Conservation (phyloP, 2,329 filamentous ascomycete genomes). For the Cercospora brassicicola region DNA sequence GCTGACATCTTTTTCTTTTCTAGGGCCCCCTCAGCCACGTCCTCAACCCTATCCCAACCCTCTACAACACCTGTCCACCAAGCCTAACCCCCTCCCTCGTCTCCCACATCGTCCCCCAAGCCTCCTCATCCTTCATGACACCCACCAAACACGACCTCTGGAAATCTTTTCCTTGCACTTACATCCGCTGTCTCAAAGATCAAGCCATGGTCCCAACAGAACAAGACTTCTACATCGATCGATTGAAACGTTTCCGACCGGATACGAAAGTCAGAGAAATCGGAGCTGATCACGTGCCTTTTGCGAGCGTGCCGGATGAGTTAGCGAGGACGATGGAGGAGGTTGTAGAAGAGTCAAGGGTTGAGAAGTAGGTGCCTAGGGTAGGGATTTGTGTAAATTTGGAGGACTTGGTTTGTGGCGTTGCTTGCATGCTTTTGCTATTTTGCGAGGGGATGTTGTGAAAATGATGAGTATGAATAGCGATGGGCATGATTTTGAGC, state of each 20-base stretch:
- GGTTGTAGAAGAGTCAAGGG: slow-evolving; percentile 13
- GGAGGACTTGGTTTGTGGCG: neutral
- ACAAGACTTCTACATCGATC: slow-evolving; percentile 22
- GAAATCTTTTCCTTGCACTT: slow-evolving; percentile 15
- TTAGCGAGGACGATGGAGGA: slow-evolving; percentile 16
- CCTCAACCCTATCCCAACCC: slow-evolving; percentile 11
- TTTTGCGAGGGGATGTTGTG: neutral
- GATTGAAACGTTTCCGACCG: neutral
- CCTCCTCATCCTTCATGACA: slow-evolving; percentile 15
- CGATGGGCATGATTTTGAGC: neutral
- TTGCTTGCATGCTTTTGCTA: no score
- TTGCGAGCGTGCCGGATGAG: slow-evolving; percentile 14
- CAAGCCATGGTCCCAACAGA: slow-evolving; percentile 19
- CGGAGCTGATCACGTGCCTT: slow-evolving; percentile 20
- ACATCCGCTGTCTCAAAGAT: slow-evolving; percentile 21
- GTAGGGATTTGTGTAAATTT: no score
- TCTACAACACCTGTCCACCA: slow-evolving; percentile 15
- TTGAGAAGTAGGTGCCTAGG: neutral
- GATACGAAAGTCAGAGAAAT: slow-evolving; percentile 14
- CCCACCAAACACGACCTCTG: slow-evolving; percentile 16
- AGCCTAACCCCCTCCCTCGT: neutral
- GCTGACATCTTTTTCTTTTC: neutral
- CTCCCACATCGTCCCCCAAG: slow-evolving; percentile 16
- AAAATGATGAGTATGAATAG: neutral
- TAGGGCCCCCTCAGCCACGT: slow-evolving; percentile 18